These are phyloP conservation scores for Penicillium bialowiezense DNA, from an alignment of 495 filamentous ascomycete species.

Conservation along the genomic window DNA sequence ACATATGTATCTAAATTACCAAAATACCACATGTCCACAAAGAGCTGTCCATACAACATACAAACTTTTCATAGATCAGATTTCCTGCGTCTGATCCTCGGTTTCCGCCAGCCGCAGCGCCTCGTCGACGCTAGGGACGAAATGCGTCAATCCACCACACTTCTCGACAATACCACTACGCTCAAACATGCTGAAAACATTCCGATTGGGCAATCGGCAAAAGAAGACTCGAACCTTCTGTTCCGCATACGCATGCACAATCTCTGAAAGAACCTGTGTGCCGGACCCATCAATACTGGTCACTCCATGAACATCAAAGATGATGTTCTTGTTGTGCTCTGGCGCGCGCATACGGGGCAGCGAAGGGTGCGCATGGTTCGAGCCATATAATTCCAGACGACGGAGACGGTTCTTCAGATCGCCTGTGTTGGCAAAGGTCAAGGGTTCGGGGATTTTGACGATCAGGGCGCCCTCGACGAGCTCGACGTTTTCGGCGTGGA, in stretches of 20 bases:
- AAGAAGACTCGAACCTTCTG: constrained; percentile 84
- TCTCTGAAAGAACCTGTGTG: constrained; percentile 86
- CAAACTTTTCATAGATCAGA: constrained; percentile 2
- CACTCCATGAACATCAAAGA: constrained; percentile 96
- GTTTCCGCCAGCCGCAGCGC: constrained; percentile 76
- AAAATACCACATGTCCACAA: constrained; percentile 3
- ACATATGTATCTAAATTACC: too few species aligned
- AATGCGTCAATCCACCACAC: constrained; percentile 70
- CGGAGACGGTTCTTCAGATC: constrained; percentile 81
- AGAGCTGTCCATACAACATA: not conserved
- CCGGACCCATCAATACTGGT: constrained; percentile 90
- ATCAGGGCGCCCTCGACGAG: constrained; percentile 90
- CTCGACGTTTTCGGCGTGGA: constrained; percentile 71
- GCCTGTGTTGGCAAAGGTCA: constrained; percentile 97
- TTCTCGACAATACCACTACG: constrained; percentile 79
- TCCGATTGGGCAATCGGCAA: constrained; percentile 66
- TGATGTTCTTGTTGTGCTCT: constrained; percentile 80
- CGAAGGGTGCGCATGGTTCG: constrained; percentile 77
- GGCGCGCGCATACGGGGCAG: constrained; percentile 69
- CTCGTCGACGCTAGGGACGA: constrained; percentile 79
- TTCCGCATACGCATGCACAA: constrained; percentile 72
- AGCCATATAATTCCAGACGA: constrained; percentile 84
- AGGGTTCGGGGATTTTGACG: constrained; percentile 93
- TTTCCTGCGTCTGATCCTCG: constrained; percentile 39
- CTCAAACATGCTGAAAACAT: constrained; percentile 71